These are phyloP conservation scores for Leccinum subfulvum DNA, from an alignment of 1,284 basidiomycete genomes.

Conservation along the genomic window DNA sequence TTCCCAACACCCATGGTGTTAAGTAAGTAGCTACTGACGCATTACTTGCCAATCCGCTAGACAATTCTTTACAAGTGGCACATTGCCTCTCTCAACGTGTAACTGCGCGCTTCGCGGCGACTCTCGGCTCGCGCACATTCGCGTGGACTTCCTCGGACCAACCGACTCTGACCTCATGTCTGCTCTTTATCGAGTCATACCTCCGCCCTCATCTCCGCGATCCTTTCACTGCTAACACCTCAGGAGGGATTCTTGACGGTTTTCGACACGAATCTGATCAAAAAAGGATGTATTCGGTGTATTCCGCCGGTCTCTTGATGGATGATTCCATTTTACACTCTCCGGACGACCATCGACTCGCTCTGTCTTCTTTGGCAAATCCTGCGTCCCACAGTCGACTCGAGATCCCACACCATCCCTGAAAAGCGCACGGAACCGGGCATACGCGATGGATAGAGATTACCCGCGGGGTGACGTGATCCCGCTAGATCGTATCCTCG, in stretches of 20 bases:
- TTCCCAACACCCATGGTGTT: background rate
- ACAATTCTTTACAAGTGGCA: background rate
- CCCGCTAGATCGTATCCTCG: background rate
- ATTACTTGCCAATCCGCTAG: background rate
- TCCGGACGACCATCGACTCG: background rate
- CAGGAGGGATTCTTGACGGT: too few species aligned
- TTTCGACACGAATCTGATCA: background rate
- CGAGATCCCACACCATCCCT: background rate
- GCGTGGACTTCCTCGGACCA: background rate
- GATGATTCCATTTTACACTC: background rate
- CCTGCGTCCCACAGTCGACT: background rate
- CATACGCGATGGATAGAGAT: background rate
- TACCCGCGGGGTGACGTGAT: background rate
- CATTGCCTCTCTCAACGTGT: background rate
- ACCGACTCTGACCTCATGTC: background rate
- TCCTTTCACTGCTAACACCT: background rate
- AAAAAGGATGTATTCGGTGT: background rate
- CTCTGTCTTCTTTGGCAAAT: background rate
- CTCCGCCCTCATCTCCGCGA: background rate
- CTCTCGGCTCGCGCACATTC: slow-evolving; percentile 8
- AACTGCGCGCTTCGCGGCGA: background rate
- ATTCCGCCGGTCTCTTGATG: background rate
- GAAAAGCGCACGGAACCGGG: background rate
- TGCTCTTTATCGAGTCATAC: background rate
- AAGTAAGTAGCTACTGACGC: background rate